These are phyloP conservation scores for Cenococcum geophilum DNA, from an alignment of 495 filamentous ascomycete genomes.

Conservation along the genomic window DNA sequence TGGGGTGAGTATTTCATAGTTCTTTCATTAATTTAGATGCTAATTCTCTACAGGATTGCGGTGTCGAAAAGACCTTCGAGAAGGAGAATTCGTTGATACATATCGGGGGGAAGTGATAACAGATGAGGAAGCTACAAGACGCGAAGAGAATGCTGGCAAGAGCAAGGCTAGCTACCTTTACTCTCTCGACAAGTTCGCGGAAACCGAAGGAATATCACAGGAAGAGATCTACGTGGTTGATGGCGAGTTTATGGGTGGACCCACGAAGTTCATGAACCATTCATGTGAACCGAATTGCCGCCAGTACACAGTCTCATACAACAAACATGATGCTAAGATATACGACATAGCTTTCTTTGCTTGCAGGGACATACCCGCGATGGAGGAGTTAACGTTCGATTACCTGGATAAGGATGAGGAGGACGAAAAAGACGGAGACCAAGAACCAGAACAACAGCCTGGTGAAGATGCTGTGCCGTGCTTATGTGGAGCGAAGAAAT, in stretches of 20 bases:
- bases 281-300: slow-evolving; percentile 68
- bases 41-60: slow-evolving; percentile 52
- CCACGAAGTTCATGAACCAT: slow-evolving; percentile 61
- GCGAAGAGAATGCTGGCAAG: slow-evolving; percentile 49
- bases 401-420: slow-evolving; percentile 58
- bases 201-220: slow-evolving; percentile 32
- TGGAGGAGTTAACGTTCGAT: slow-evolving; percentile 80
- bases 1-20: slow-evolving; percentile 55
- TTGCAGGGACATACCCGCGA: slow-evolving; percentile 56
- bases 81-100: slow-evolving; percentile 80
- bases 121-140: slow-evolving; percentile 55
- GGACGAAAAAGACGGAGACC: slow-evolving; percentile 39
- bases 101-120: slow-evolving; percentile 90
- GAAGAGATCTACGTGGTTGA: slow-evolving; percentile 51
- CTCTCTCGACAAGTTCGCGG: slow-evolving; percentile 70
- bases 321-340: slow-evolving; percentile 64
- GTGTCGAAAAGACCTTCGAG: slow-evolving; percentile 58
- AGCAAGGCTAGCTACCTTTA: slow-evolving; percentile 71
- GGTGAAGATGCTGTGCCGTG: slow-evolving; percentile 20
- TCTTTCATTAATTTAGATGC: neutral
- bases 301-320: slow-evolving; percentile 75
- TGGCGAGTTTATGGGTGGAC: slow-evolving; percentile 52
- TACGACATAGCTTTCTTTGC: slow-evolving; percentile 91
- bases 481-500: slow-evolving; percentile 29
- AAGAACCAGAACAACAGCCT: slow-evolving; percentile 37